These are phyloP conservation scores for Ceratobasidium sp. DNA, from an alignment of 1,284 basidiomycete genomes.

Conservation along the genomic window DNA sequence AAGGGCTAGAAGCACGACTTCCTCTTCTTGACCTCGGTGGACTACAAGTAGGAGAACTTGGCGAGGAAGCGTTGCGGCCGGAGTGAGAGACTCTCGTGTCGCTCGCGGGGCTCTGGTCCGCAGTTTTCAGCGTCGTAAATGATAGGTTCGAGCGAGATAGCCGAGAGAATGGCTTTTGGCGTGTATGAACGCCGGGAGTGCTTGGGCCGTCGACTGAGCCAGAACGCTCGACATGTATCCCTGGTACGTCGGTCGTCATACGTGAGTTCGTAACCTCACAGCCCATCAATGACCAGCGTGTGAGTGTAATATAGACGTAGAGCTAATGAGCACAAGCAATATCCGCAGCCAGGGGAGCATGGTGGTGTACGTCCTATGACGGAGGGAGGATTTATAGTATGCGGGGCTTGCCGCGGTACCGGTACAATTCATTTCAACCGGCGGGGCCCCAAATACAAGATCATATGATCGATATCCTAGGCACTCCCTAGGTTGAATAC, in stretches of 20 bases:
- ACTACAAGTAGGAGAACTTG: constrained; percentile 5
- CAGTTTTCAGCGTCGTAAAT: not conserved
- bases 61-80: not conserved
- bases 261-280: not conserved
- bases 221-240: not conserved
- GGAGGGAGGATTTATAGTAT: too few species aligned
- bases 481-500: not conserved
- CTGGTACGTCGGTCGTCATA: too few species aligned
- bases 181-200: not conserved
- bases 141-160: not conserved
- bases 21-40: constrained; percentile 16
- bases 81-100: not conserved
- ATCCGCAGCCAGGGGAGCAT: not conserved
- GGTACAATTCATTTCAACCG: too few species aligned
- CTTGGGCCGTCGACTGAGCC: not conserved
- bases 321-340: not conserved
- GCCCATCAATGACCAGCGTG: not conserved
- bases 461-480: constrained; percentile 4
- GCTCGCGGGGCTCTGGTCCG: not conserved
- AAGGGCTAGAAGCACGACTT: constrained; percentile 23
- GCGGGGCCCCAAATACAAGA: too few species aligned
- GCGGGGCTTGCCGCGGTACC: too few species aligned
- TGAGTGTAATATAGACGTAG: not conserved
- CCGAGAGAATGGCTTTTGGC: not conserved
- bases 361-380: too few species aligned